Conservation (phyloP, 257 asterid genomes). For the Nicotiana paniculata region DNA sequence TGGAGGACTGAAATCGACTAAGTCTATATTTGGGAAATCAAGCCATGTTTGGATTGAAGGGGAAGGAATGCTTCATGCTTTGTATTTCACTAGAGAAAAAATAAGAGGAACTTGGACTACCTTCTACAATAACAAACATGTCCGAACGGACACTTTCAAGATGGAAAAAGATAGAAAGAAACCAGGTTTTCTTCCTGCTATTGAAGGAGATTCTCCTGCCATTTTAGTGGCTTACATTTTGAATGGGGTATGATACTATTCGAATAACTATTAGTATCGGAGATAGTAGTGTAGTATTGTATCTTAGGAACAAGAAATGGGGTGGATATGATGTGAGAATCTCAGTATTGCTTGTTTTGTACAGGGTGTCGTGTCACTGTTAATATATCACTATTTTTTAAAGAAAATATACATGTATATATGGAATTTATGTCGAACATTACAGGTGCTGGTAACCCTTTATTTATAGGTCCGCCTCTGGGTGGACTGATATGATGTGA, state of each 20-base stretch:
- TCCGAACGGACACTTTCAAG: constrained; percentile 27
- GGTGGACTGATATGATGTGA: not conserved
- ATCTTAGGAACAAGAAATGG: not conserved
- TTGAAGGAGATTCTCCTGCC: constrained; percentile 47
- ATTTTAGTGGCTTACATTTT: constrained; percentile 41
- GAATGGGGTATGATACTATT: constrained; percentile 18
- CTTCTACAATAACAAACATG: constrained; percentile 28
- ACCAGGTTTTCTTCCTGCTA: constrained; percentile 34
- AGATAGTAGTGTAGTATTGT: not conserved
- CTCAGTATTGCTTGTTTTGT: not conserved
- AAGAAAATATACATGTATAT: no score
- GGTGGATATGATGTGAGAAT: not conserved
- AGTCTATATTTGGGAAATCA: constrained; percentile 36
- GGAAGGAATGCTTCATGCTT: constrained; percentile 50
- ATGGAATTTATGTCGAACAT: no score
- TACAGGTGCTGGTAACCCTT: no score
- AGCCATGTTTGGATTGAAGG: constrained; percentile 43
- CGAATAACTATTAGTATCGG: not conserved
- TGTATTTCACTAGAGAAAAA: constrained; percentile 20
- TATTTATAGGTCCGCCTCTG: no score
- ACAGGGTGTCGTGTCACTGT: no score
- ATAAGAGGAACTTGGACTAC: constrained; percentile 14
- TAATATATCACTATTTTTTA: no score
- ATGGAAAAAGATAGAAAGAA: constrained; percentile 18
- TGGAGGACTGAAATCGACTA: constrained; percentile 36